phyloP scores from a whole-genome alignment of 768 basidiomycete species.

The Stropharia rugosoannulata region DNA sequence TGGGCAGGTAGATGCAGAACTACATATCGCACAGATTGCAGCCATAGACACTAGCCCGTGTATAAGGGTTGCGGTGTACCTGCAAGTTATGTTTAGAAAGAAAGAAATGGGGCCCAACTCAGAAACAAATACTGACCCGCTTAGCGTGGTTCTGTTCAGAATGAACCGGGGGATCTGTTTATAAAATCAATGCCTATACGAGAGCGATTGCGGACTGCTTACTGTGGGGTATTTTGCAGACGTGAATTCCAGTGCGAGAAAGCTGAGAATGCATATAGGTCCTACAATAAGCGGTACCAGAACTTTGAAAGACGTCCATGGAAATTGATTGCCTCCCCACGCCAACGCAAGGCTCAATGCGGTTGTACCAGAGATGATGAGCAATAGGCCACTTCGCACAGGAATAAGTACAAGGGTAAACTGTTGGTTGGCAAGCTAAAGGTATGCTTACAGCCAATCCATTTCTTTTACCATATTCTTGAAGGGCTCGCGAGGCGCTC shows the following conservation, averaged over 20 bases:
- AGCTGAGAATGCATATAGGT: neutral
- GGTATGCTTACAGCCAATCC: conserved; percentile 1
- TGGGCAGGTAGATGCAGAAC: no score
- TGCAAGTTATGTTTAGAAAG: no score
- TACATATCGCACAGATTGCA: no score
- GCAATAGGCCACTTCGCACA: conserved; percentile 3
- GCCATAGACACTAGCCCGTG: no score
- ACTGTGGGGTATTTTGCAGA: conserved; percentile 3
- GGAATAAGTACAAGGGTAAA: neutral
- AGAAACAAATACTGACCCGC: no score
- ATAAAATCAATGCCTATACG: no score
- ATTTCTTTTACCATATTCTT: conserved; percentile 5
- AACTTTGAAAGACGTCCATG: conserved; percentile 4
- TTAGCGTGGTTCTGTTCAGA: no score
- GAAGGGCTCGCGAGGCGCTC: no score
- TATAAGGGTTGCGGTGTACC: no score
- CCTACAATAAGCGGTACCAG: conserved; percentile 3
- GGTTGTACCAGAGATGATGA: conserved; percentile 6
- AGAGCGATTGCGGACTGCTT: no score
- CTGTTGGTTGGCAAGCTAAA: neutral
- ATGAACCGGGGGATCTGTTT: no score
- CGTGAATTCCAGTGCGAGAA: conserved; percentile 4
- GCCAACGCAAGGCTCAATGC: conserved; percentile 2
- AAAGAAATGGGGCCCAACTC: no score
- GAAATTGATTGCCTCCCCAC: conserved; percentile 3